Base-by-base conservation (phyloP, 257 asterid genomes). In the Mentha longifolia region DNA sequence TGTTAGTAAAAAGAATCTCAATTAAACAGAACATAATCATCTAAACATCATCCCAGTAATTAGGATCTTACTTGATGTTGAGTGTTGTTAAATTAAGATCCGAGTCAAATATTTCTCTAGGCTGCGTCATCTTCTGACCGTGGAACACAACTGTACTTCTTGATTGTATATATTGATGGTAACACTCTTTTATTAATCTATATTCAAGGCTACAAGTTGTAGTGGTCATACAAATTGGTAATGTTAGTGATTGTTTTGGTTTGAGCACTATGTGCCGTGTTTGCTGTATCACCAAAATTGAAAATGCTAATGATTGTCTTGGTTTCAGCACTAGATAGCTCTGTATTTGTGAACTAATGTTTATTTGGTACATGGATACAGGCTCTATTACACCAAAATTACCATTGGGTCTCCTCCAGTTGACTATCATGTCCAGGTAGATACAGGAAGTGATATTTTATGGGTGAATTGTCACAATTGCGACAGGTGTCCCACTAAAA, bases 391-490 rank as follows among this genome's bases (percentile, higher is more conserved):
- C 85, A 89, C 99, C 51, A 87, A 80, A 77, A 88, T 95, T 72
- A 76, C 95, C 31, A 84, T 95, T 28, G 99, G 99, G 67, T 87
- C 85, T 83, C 99, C 99, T 86, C 92, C 99, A 35, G 80, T 76
- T 64, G 97, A 92, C 67, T 95, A 92, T 73, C 85, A 88, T 61
- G 97, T 92, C 67, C 99, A 95, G 82, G 98, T 95, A 1, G 99
- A 95, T 71, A 95, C 99, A 14, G 99, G 99, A 78, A 95, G 99
- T 81, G 99, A 95, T 81, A 95, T 89, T 55, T 77, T 95, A 70
- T 95, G 99, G 99, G 89, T 95, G 77, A 95, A 95, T 68, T 95
- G 99, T 74, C 92, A 82, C 72, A 82, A 86, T 68, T 95, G 99
- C 74, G 80, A 64, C 50, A 87, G 77, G 76, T 92, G 99, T 78